phyloP scores from a whole-genome alignment of 805 yeast species.

The Hanseniaspora occidentalis region DNA sequence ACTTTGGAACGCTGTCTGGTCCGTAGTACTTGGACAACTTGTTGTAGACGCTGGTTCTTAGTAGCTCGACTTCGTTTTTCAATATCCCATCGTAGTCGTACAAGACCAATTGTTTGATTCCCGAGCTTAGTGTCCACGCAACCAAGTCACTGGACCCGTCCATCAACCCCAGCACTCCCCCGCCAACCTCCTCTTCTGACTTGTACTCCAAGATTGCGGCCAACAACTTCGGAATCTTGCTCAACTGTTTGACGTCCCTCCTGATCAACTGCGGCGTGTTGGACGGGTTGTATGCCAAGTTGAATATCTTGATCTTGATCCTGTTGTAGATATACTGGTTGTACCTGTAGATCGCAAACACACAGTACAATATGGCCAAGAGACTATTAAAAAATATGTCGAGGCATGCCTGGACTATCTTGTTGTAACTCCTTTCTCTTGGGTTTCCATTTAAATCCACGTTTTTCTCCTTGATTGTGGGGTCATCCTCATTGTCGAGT shows the following conservation, averaged over 20 bases:
- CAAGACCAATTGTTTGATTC: constrained; percentile 55
- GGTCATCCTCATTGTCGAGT: no score
- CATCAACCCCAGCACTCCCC: constrained; percentile 74
- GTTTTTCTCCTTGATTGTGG: constrained; percentile 1
- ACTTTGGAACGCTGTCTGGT: constrained; percentile 49
- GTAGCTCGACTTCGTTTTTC: constrained; percentile 39
- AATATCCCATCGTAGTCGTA: constrained; percentile 72
- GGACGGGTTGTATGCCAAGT: constrained; percentile 53
- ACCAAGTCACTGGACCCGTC: constrained; percentile 64
- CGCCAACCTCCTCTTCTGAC: constrained; percentile 74
- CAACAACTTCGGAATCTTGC: constrained; percentile 66
- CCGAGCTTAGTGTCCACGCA: constrained; percentile 88
- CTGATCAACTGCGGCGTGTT: constrained; percentile 78
- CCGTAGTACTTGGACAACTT: constrained; percentile 68
- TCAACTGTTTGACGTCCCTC: constrained; percentile 60
- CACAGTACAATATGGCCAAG: constrained; percentile 38
- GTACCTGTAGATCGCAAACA: constrained; percentile 44
- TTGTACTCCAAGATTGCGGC: constrained; percentile 66
- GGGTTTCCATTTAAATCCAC: constrained; percentile 3
- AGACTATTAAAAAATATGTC: constrained; percentile 32
- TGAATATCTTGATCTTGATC: constrained; percentile 42
- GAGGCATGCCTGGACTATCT: constrained; percentile 8
- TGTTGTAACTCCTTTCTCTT: constrained; percentile 11
- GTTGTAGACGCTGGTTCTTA: constrained; percentile 42
- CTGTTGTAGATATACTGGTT: constrained; percentile 39